Conservation (phyloP, 1,284 basidiomycete species). For the Melampsora americana region DNA sequence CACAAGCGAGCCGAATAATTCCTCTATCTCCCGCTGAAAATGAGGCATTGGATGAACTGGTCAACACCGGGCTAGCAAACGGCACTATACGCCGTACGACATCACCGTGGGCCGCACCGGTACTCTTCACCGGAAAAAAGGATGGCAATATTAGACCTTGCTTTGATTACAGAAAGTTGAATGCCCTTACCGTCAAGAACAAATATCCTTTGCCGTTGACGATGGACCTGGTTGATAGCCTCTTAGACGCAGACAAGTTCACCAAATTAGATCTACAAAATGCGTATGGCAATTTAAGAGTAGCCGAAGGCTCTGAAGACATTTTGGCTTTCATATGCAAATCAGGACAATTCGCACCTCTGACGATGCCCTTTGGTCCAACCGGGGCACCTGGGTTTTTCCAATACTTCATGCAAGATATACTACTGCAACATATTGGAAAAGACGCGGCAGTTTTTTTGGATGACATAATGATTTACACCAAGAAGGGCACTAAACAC, state of each 20-base stretch:
- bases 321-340: too few species aligned
- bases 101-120: background rate
- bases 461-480: conserved; percentile 11
- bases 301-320: background rate
- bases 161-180: background rate
- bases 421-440: background rate
- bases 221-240: too few species aligned
- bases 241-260: background rate
- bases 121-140: background rate
- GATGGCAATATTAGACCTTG: background rate
- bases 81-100: background rate
- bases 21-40: too few species aligned
- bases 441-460: background rate
- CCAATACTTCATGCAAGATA: conserved; percentile 3
- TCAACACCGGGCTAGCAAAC: background rate
- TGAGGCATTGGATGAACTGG: background rate
- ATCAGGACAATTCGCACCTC: too few species aligned
- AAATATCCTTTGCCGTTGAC: too few species aligned
- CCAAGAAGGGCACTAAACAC: background rate
- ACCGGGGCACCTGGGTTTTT: background rate
- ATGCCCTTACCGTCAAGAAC: too few species aligned
- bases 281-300: background rate
- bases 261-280: background rate
- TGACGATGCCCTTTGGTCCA: background rate
- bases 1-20: background rate